Base-by-base conservation (phyloP, 2,329 filamentous ascomycete species). In the Ophiosphaerella herpotricha region DNA sequence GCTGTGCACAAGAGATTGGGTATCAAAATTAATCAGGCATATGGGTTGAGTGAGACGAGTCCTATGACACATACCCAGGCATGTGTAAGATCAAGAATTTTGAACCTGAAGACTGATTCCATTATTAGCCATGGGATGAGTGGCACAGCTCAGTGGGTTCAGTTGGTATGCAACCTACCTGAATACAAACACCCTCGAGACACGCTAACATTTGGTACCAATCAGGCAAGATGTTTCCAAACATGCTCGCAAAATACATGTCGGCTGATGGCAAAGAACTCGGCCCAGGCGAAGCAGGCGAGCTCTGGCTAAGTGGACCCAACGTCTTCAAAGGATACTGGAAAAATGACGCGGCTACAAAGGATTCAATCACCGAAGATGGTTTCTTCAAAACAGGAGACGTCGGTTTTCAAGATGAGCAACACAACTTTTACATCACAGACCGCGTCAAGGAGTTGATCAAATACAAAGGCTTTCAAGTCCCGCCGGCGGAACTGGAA, bases 281-380 rank as follows among this genome's bases (percentile, higher is more conserved):
- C 78, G 0, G 75, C 75, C 1, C 60, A n/a, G 89, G 82, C 45
- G 72, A 87, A 74, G 76, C 68, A 9, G 82, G 82, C 37, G 78
- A 82, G 44, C 73, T 78, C 2, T 88, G 89, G 78, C 77, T 93
- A 37, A 85, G 85, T 41, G 91, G 91, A 0, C 90, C 90, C 1
- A 93, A 94, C 57, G 76, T 93, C 18, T 91, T 91, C 75, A 78
- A 82, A 58, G 90, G 89, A 0, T 95, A 93, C 69, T 81, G 86
- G 66, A 89, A 90, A 61, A 88, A 89, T 50, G 80, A 83, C 0
- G 81, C 87, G 48, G 84, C 86, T 1, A 90, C 89, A 2, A 77
- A 75, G 2, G 85, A 89, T 33, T 84, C 87, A 0, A 84, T 93
- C 50, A 88, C 87, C 1, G 56, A 76, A 0, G 90, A 94, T 55